Percentiles rank a stretch among this genome's conserved stretches.
Evolutionary conservation across 1,284 basidiomycete species (phyloP).

Genomic region (Trichosporon faecale): DNA sequence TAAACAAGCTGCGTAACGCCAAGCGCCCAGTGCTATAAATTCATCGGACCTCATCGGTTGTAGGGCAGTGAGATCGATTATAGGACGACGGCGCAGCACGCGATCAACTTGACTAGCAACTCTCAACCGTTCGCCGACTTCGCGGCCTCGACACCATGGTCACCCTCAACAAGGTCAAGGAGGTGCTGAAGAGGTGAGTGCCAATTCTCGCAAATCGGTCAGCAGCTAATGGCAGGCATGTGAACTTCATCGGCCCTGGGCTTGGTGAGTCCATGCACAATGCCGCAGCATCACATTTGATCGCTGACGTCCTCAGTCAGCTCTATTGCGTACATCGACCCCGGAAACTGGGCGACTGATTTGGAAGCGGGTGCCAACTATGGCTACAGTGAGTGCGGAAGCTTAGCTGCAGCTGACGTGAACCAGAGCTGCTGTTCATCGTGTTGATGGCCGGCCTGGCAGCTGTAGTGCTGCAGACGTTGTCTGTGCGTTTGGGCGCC

Average conservation of each 20-base stretch:
- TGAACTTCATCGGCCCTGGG: conserved; percentile 52
- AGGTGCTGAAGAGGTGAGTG: conserved; percentile 11
- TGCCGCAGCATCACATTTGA: background rate
- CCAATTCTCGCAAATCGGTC: background rate
- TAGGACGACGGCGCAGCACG: background rate
- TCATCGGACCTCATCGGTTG: background rate
- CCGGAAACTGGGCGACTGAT: conserved; percentile 47
- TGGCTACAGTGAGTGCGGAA: conserved; percentile 70
- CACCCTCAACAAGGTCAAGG: conserved; percentile 3
- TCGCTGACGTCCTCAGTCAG: conserved; percentile 27
- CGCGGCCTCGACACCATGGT: background rate
- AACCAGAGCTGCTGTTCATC: conserved; percentile 74
- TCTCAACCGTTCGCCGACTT: background rate
- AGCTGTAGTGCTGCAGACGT: conserved; percentile 56
- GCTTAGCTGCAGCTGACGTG: conserved; percentile 68
- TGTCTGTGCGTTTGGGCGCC: conserved; percentile 56
- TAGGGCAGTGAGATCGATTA: background rate
- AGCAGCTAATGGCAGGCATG: conserved; percentile 34
- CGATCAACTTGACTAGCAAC: background rate
- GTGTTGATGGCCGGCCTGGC: conserved; percentile 80
- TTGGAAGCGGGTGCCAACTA: conserved; percentile 15
- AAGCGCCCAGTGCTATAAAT: background rate
- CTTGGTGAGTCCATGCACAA: conserved; percentile 26
- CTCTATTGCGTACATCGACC: conserved; percentile 51
- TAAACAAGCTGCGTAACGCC: background rate